Conservation (phyloP, 768 basidiomycete genomes). For the Suillus placidus region DNA sequence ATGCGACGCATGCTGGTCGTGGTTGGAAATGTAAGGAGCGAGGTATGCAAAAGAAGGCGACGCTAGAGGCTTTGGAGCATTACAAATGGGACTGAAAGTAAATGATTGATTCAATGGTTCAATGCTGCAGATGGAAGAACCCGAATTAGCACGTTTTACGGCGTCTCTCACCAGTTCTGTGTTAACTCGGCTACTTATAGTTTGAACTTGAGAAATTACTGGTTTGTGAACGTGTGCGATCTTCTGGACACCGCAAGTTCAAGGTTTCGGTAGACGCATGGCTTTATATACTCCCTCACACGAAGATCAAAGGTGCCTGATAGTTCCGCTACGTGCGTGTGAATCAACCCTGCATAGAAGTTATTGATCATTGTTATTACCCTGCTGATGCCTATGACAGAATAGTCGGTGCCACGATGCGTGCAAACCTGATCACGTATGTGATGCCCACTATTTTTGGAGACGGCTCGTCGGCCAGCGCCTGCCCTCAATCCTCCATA, state of each 20-base stretch:
- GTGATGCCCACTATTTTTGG: slow-evolving; percentile 1
- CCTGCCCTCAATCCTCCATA: not conserved
- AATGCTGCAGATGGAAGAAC: not conserved
- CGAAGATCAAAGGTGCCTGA: slow-evolving; percentile 3
- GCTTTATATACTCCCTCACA: slow-evolving; percentile 13
- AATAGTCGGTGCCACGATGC: not conserved
- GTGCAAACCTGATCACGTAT: not conserved
- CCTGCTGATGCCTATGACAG: not conserved
- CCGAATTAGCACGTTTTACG: slow-evolving; percentile 15
- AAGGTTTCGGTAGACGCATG: not conserved
- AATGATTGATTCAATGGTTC: slow-evolving; percentile 8
- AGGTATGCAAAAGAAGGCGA: slow-evolving; percentile 13
- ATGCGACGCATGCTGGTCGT: slow-evolving; percentile 60
- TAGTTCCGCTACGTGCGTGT: not conserved
- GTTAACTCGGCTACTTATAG: slow-evolving; percentile 3
- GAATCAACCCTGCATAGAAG: slow-evolving; percentile 1
- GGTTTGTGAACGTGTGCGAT: slow-evolving; percentile 2
- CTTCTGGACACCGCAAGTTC: not conserved
- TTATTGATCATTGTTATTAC: not conserved
- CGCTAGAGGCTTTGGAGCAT: slow-evolving; percentile 30
- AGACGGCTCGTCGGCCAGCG: not conserved
- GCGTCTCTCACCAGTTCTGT: slow-evolving; percentile 8
- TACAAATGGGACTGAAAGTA: slow-evolving; percentile 37
- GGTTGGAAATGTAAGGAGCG: slow-evolving; percentile 29
- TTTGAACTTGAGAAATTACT: not conserved